These are phyloP conservation scores for Hypholoma fasciculare DNA, from an alignment of 768 basidiomycete species.

Conservation along the genomic window DNA sequence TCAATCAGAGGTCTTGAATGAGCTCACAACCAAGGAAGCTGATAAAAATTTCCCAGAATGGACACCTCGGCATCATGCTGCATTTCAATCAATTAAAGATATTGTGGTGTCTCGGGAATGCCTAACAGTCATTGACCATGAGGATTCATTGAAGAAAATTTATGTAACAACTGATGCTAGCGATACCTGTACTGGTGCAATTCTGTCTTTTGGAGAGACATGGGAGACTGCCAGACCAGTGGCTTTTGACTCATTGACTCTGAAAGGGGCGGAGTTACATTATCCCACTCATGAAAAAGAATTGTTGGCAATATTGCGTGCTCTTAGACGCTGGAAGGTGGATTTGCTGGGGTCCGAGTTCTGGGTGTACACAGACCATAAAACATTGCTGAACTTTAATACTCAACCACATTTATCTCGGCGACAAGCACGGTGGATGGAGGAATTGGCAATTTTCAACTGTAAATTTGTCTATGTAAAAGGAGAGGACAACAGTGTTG, in stretches of 20 bases:
- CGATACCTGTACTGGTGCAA: slow-evolving; percentile 26
- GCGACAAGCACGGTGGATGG: slow-evolving; percentile 30
- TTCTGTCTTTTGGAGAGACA: slow-evolving; percentile 28
- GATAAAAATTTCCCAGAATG: slow-evolving; percentile 12
- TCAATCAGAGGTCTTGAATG: neutral
- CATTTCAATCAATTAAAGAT: slow-evolving; percentile 13
- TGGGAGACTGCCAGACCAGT: slow-evolving; percentile 34
- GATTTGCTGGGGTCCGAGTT: slow-evolving; percentile 23
- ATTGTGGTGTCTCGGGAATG: slow-evolving; percentile 14
- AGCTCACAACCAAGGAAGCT: slow-evolving; percentile 10
- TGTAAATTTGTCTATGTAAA: slow-evolving; percentile 32
- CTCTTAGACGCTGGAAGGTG: slow-evolving; percentile 24
- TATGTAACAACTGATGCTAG: slow-evolving; percentile 35
- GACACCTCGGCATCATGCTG: neutral
- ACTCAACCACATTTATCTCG: slow-evolving; percentile 31
- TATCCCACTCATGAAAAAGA: slow-evolving; percentile 27
- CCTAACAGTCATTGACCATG: slow-evolving; percentile 13
- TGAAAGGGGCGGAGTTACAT: slow-evolving; percentile 20
- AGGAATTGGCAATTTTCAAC: slow-evolving; percentile 26
- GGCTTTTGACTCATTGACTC: slow-evolving; percentile 26
- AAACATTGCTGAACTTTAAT: slow-evolving; percentile 32
- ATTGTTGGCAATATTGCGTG: slow-evolving; percentile 33
- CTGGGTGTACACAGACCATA: slow-evolving; percentile 36
- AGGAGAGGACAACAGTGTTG: slow-evolving; percentile 32
- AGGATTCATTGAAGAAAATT: slow-evolving; percentile 22